Conservation (phyloP, 352 stramenopile genomes). For the Globisporangium yorkense region DNA sequence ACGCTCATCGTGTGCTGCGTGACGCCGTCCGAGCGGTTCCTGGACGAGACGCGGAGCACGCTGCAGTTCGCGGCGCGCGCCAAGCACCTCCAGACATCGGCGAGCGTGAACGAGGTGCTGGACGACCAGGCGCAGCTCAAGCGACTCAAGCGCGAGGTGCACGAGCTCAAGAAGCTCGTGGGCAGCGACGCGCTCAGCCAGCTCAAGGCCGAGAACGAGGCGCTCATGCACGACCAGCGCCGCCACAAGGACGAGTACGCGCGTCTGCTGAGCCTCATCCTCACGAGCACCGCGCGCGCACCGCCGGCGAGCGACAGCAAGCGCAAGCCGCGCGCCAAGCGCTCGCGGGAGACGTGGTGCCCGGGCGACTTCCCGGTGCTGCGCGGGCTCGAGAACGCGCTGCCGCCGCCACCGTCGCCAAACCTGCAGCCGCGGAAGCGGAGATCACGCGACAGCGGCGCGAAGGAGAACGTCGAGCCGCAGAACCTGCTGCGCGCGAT, state of each 20-base stretch:
- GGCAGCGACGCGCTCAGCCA: constrained; percentile 41
- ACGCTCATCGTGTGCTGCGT: constrained; percentile 89
- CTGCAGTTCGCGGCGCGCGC: constrained; percentile 91
- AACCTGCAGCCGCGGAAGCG: constrained; percentile 29
- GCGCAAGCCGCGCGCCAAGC: constrained; percentile 31
- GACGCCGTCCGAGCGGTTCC: constrained; percentile 61
- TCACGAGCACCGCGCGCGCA: constrained; percentile 36
- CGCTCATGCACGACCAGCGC: constrained; percentile 46
- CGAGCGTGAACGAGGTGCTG: constrained; percentile 84
- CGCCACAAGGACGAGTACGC: constrained; percentile 55
- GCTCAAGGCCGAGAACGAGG: constrained; percentile 70
- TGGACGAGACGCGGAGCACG: constrained; percentile 86
- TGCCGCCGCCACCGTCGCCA: constrained; percentile 13
- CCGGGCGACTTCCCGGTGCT: constrained; percentile 49
- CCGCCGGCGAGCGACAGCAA: constrained; percentile 13
- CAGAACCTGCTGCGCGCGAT: constrained; percentile 23
- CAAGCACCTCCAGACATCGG: constrained; percentile 86
- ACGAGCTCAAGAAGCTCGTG: constrained; percentile 61
- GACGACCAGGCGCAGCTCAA: constrained; percentile 88
- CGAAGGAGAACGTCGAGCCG: constrained; percentile 50
- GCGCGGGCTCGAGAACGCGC: background rate
- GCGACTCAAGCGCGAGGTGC: constrained; percentile 63
- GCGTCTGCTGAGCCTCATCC: constrained; percentile 50
- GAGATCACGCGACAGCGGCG: constrained; percentile 5
- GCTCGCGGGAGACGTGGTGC: constrained; percentile 63